Evolutionary conservation across 1,284 basidiomycete species (phyloP).

Genomic region (Pterulicium gracile): DNA sequence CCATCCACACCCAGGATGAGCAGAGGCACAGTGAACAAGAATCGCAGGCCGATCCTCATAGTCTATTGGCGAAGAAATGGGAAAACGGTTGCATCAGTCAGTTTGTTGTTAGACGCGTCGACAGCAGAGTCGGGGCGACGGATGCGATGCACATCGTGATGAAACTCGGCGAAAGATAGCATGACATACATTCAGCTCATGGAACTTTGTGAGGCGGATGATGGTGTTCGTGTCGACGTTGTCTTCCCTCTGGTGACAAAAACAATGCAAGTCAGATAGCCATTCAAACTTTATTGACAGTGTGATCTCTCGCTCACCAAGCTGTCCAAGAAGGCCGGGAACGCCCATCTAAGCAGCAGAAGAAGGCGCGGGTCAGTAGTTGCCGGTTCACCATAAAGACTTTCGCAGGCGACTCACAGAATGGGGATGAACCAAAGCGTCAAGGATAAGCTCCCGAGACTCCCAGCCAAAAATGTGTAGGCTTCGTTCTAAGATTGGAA

Average conservation of each 20-base stretch:
- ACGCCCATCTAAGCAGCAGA: slow-evolving; percentile 33
- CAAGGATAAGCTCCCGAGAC: slow-evolving; percentile 51
- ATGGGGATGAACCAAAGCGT: slow-evolving; percentile 65
- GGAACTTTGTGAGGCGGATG: slow-evolving; percentile 63
- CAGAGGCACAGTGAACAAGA: slow-evolving; percentile 52
- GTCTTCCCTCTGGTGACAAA: slow-evolving; percentile 29
- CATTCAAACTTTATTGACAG: neutral
- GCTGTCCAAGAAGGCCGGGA: slow-evolving; percentile 50
- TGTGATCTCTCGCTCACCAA: slow-evolving; percentile 31
- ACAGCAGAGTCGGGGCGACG: neutral
- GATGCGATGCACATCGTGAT: slow-evolving; percentile 1
- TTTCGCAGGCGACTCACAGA: slow-evolving; percentile 37
- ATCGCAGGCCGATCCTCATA: slow-evolving; percentile 60
- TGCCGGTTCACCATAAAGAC: too few species aligned
- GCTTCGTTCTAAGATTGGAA: slow-evolving; percentile 45
- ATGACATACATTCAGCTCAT: slow-evolving; percentile 62
- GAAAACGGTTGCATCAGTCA: too few species aligned
- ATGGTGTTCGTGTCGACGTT: slow-evolving; percentile 53
- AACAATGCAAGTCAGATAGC: slow-evolving; percentile 4
- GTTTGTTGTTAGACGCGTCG: neutral
- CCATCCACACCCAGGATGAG: slow-evolving; percentile 61
- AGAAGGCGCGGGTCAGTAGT: neutral
- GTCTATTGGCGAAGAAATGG: slow-evolving; percentile 26
- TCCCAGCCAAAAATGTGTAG: slow-evolving; percentile 55
- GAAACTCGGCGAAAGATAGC: neutral